These are phyloP conservation scores for Dissophora globulifera DNA, from an alignment of 192 early-diverging fungal species.

Conservation along the genomic window DNA sequence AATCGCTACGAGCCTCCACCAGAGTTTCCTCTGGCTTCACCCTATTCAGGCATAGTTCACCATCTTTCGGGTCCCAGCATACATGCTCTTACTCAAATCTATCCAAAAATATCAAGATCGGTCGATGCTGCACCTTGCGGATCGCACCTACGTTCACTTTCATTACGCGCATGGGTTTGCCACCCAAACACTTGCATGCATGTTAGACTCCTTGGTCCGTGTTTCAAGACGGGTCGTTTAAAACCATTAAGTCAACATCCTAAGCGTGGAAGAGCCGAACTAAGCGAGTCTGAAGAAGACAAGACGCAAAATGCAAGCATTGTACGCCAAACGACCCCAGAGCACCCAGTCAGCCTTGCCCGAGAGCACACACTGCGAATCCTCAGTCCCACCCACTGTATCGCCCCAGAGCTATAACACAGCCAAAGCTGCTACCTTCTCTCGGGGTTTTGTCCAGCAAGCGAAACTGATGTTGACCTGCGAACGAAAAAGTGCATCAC, in stretches of 20 bases:
- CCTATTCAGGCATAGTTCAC: slow-evolving; percentile 87
- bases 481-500: slow-evolving; percentile 61
- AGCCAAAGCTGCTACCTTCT: slow-evolving; percentile 60
- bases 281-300: slow-evolving; percentile 43
- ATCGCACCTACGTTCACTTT: slow-evolving; percentile 62
- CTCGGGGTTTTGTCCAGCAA: slow-evolving; percentile 61
- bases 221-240: slow-evolving; percentile 85
- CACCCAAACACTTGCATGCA: slow-evolving; percentile 78
- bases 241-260: slow-evolving; percentile 72
- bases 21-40: too few relatives aligned
- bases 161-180: slow-evolving; percentile 67
- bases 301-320: slow-evolving; percentile 50
- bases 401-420: slow-evolving; percentile 68
- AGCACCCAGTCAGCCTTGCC: slow-evolving; percentile 50
- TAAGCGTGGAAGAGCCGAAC: slow-evolving; percentile 53
- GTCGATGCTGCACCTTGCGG: slow-evolving; percentile 63
- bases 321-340: slow-evolving; percentile 48
- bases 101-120: slow-evolving; percentile 61
- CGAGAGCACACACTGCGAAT: slow-evolving; percentile 58
- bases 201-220: slow-evolving; percentile 88
- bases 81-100: slow-evolving; percentile 72
- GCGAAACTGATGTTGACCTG: slow-evolving; percentile 68
- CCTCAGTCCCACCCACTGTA: slow-evolving; percentile 69
- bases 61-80: slow-evolving; percentile 85
- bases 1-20: too few relatives aligned